Base-by-base conservation (phyloP, 495 filamentous ascomycete species). In the Hypoxylon lienhwacheense region DNA sequence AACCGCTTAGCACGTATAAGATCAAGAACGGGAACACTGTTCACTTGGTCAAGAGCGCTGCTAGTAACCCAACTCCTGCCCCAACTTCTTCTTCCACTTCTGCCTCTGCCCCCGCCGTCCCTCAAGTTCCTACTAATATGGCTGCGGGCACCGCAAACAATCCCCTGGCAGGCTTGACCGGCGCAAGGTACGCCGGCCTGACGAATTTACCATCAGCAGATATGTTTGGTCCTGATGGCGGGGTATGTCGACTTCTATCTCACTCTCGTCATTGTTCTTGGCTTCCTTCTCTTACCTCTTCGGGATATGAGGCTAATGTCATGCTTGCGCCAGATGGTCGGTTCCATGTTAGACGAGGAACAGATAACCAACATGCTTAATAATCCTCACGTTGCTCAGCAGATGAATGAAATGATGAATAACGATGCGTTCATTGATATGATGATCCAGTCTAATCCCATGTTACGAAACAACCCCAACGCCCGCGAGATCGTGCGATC, bases 11-110 rank as follows among this genome's bases (percentile, higher is more conserved):
- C 45, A 80, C 83, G 17, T 95, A 95, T 73, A 99, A 96, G 73
- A 89, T 99, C 70, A 95, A 97, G 72, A 81, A 89, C 47, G 87
- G 89, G n/a, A 90, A 97, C 65, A 97, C 93, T 6, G 83, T 97
- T 52, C 95, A 99, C 70, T 78, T 99, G 63, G 95, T 99, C 47
- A 96, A 95, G 71, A 89, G 89, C 60, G 95, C 95, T 22, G 86
- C 85, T 17, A 97, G 92, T 77, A 97, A 96, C 67, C 81, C 84
- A 47, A 78, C 85, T 12, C 81, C 86, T 50, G 81, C 80, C 40
- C 77, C 83, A 10, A 68, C 83, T 20, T 73, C 77, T 25, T 66
- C 80, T 8, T 65, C 81, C 8, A 64, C 80, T 12, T 59, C 80
- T 11, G 68, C 82, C 10, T 75, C 79, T 6, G 68, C 79, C 1